phyloP scores from a whole-genome alignment of 495 filamentous ascomycete genomes.

The Hypoxylon crocopeplum region DNA sequence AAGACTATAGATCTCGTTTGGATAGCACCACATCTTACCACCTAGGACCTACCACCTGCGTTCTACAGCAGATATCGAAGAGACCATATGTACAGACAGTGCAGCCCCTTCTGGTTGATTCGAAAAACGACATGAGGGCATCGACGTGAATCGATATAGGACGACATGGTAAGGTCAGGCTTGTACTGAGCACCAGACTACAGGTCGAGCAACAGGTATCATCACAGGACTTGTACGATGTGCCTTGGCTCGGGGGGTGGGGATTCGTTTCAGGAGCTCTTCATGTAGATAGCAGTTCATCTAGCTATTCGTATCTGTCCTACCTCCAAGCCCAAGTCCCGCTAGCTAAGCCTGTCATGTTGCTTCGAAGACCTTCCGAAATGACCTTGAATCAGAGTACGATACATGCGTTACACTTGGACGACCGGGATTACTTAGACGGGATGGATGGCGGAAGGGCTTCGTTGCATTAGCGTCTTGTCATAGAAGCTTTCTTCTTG shows the following conservation, averaged over 20 bases:
- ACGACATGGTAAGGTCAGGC: too few relatives aligned
- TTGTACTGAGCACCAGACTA: not conserved
- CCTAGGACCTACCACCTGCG: too few relatives aligned
- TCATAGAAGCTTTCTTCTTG: too few relatives aligned
- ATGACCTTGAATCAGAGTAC: too few relatives aligned
- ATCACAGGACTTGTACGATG: constrained; percentile 3
- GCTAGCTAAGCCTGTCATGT: too few relatives aligned
- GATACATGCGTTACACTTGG: too few relatives aligned
- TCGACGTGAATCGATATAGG: too few relatives aligned
- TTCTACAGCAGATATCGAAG: too few relatives aligned
- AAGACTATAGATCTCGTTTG: not conserved
- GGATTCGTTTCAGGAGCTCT: constrained; percentile 12
- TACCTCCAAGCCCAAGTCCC: not conserved
- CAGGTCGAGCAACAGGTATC: constrained; percentile 2
- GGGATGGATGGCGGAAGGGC: constrained; percentile 18
- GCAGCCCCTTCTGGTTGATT: too few relatives aligned
- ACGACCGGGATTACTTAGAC: constrained; percentile 4
- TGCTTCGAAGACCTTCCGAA: too few relatives aligned
- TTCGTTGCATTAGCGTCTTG: constrained; percentile 28
- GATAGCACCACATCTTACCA: constrained; percentile 12
- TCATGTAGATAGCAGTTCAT: constrained; percentile 10
- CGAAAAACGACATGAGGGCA: too few relatives aligned
- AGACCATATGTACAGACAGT: too few relatives aligned
- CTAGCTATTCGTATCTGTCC: not conserved
- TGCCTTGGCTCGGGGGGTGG: not conserved